Base-by-base conservation (phyloP, 2,329 filamentous ascomycete species). In the Cercospora sp. region DNA sequence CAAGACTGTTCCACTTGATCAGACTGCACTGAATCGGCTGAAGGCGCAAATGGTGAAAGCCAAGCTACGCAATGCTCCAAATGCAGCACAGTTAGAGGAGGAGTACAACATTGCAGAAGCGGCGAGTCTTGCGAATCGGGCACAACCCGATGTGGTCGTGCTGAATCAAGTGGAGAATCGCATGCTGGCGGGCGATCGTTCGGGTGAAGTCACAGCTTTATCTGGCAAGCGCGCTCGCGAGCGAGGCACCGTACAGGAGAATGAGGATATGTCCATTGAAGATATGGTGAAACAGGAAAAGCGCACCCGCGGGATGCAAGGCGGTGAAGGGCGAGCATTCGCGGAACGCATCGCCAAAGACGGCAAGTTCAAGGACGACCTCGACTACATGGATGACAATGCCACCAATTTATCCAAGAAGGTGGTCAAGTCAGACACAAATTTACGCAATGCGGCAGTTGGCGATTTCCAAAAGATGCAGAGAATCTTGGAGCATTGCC, bases 311-410 rank as follows among this genome's bases (percentile, higher is more conserved):
- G 90, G 90, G 16, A 89, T 92, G 75, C 63, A 64, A 24, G 74
- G 83, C 84, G 70, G 93, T 63, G 94, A 97, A 77, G 92, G 91
- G 1, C 84, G 89, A 74, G 88, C 91, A 3, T 87, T 97, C 34
- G 95, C 95, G 2, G 94, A 98, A 78, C 89, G 94, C 68, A 99
- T 99, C 73, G 92, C 94, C 64, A 97, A 97, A 78, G 95, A 99
- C 79, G 87, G 82, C 60, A 96, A 94, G 77, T 99, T 96, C 78
- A 90, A 93, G 82, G 89, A 96, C 76, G 91, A 97, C 78, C 88
- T 99, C 28, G 94, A 99, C 64, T 99, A 99, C 81, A 91, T 98
- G 85, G 94, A 99, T 78, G 95, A 98, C 74, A 98, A 99, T 77
- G 95, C 95, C 16, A 87, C 89, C 62, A 97, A 94, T 80, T 88